These are phyloP conservation scores for Tetracladium setigerum DNA, from an alignment of 495 filamentous ascomycete species.

Conservation along the genomic window DNA sequence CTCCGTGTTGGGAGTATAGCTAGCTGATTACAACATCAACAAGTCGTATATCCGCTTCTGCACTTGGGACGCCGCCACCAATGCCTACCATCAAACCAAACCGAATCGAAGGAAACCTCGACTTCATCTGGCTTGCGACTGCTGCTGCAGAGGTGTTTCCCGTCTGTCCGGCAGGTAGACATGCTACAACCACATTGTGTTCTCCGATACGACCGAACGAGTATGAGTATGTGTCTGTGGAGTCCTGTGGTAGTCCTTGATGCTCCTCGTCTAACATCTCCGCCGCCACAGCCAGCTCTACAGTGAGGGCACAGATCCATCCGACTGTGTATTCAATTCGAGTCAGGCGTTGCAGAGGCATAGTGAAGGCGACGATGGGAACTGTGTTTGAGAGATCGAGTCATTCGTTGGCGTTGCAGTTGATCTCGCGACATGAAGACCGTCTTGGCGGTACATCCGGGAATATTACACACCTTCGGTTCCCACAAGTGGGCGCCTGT, in stretches of 20 bases:
- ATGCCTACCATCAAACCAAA: constrained; percentile 37
- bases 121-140: constrained; percentile 24
- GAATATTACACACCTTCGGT: no score
- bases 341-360: not conserved
- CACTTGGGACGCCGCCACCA: constrained; percentile 30
- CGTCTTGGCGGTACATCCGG: no score
- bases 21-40: constrained; percentile 32
- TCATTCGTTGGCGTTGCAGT: no score
- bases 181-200: constrained; percentile 31
- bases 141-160: constrained; percentile 26
- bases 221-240: constrained; percentile 26
- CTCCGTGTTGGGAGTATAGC: constrained; percentile 11
- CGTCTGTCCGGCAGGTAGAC: constrained; percentile 24
- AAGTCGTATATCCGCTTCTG: constrained; percentile 30
- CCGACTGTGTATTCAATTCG: constrained; percentile 38
- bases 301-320: constrained; percentile 39
- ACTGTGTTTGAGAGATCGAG: no score
- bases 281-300: constrained; percentile 35
- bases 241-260: constrained; percentile 1
- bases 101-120: constrained; percentile 29
- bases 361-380: not conserved
- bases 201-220: constrained; percentile 22
- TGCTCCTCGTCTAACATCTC: constrained; percentile 37
- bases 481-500: no score
- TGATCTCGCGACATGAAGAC: no score